A percentile compares a stretch with the other conserved stretches of the same genome.
phyloP scores from a whole-genome alignment of 2,329 filamentous ascomycete genomes.

The Aspergillus fijiensis region DNA sequence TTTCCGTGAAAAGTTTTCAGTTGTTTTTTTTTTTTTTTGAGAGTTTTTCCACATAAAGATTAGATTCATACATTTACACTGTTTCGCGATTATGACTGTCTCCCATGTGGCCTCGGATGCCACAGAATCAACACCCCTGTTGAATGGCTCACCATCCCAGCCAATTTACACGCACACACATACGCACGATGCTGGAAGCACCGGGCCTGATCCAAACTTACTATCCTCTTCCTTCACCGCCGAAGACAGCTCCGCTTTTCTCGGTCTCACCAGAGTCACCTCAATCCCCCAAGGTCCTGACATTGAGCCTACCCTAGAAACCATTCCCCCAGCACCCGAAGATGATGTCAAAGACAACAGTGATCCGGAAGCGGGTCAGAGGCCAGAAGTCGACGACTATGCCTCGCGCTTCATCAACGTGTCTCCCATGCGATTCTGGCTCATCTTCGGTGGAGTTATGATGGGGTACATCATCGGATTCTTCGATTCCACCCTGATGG shows the following conservation, averaged over 20 bases:
- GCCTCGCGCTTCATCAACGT: constrained; percentile 39
- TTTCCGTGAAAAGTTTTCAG: background rate
- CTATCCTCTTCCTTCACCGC: background rate
- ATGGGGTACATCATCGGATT: constrained; percentile 57
- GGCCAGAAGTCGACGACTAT: constrained; percentile 22
- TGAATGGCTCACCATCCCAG: constrained; percentile 1
- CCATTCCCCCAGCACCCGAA: constrained; percentile 17
- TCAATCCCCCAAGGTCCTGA: constrained; percentile 31
- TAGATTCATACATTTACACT: background rate
- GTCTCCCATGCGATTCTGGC: constrained; percentile 55
- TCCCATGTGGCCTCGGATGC: background rate
- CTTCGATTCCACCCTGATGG: constrained; percentile 81
- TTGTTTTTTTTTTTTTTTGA: background rate
- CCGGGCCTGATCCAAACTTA: background rate
- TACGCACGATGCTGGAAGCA: background rate
- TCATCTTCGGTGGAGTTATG: constrained; percentile 61
- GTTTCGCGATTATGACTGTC: background rate
- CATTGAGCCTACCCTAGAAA: constrained; percentile 28
- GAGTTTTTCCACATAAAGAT: background rate
- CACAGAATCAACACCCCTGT: constrained; percentile 4
- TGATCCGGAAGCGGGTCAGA: constrained; percentile 9
- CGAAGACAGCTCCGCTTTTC: background rate
- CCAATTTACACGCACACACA: background rate
- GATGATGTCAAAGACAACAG: constrained; percentile 10
- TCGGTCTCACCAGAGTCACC: constrained; percentile 16